Evolutionary conservation across 2,329 filamentous ascomycete species (phyloP).

Genomic region (Calonectria honghensis): DNA sequence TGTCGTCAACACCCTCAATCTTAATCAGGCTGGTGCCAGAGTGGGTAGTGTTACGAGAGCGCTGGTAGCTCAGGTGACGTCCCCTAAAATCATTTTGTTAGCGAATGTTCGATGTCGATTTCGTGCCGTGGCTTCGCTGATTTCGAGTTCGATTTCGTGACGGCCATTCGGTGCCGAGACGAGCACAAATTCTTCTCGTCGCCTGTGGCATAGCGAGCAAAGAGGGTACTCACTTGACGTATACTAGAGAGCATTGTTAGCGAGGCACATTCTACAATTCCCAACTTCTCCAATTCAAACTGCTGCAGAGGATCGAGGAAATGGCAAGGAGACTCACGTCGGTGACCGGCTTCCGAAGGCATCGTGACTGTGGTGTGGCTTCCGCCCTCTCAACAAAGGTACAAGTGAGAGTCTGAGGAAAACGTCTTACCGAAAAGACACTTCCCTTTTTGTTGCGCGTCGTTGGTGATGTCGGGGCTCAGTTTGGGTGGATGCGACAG

Average conservation of each 20-base stretch:
- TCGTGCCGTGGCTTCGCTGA: constrained; percentile 52
- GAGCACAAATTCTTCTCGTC: constrained; percentile 43
- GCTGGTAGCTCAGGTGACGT: constrained; percentile 98
- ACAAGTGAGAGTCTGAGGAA: constrained; percentile 63
- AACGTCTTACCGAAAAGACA: constrained; percentile 69
- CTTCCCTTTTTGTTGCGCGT: constrained; percentile 65
- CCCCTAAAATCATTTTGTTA: constrained; percentile 76
- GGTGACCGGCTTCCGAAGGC: constrained; percentile 91
- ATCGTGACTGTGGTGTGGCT: constrained; percentile 79
- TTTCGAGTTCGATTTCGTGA: constrained; percentile 51
- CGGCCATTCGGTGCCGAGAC: constrained; percentile 42
- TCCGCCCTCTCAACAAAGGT: constrained; percentile 68
- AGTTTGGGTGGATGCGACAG: constrained; percentile 60
- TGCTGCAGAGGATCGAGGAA: constrained; percentile 41
- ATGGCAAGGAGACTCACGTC: constrained; percentile 79
- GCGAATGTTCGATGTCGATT: constrained; percentile 52
- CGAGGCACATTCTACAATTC: constrained; percentile 45
- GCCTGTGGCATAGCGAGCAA: constrained; percentile 38
- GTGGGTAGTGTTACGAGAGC: constrained; percentile 93
- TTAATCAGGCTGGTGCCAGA: constrained; percentile 95
- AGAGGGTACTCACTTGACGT: constrained; percentile 85
- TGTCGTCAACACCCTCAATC: constrained; percentile 98
- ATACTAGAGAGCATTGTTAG: constrained; percentile 76
- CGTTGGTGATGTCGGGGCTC: constrained; percentile 63
- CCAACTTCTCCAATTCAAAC: constrained; percentile 46